Evolutionary conservation across 2,329 filamentous ascomycete species (phyloP).

Genomic region (Myriangium duriaei): DNA sequence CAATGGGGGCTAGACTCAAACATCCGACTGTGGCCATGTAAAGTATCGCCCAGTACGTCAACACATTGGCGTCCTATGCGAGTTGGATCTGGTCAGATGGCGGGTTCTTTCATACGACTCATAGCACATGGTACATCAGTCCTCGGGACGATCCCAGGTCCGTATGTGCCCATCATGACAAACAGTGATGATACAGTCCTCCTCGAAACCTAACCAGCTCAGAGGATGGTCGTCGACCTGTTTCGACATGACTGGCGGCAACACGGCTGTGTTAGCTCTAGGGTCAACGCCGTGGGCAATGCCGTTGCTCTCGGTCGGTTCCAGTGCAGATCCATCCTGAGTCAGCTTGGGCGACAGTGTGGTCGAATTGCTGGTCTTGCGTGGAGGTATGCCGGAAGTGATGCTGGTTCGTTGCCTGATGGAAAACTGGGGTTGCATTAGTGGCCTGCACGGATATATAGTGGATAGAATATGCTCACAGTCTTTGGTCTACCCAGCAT

Average conservation of each 20-base stretch:
- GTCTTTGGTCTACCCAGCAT: slow-evolving; percentile 89
- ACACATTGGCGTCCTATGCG: too few relatives aligned
- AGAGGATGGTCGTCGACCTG: slow-evolving; percentile 74
- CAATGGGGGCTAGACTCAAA: too few relatives aligned
- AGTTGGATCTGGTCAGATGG: too few relatives aligned
- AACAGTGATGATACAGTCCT: slow-evolving; percentile 83
- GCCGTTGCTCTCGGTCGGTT: slow-evolving; percentile 41
- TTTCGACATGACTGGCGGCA: slow-evolving; percentile 86
- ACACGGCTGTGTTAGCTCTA: slow-evolving; percentile 67
- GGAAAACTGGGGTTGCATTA: slow-evolving; percentile 22
- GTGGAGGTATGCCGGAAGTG: slow-evolving; percentile 23
- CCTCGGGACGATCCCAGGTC: slow-evolving; percentile 57
- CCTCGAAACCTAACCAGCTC: slow-evolving; percentile 84
- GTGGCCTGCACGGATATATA: neutral
- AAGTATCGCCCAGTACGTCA: too few relatives aligned
- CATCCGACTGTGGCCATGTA: too few relatives aligned
- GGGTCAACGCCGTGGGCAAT: slow-evolving; percentile 73
- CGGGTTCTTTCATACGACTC: too few relatives aligned
- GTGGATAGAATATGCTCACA: slow-evolving; percentile 39
- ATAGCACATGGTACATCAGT: too few relatives aligned
- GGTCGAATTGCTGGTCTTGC: slow-evolving; percentile 5
- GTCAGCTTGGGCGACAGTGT: slow-evolving; percentile 4
- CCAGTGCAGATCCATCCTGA: slow-evolving; percentile 4
- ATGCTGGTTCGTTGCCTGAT: slow-evolving; percentile 45
- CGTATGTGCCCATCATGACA: slow-evolving; percentile 72